phyloP scores from a whole-genome alignment of 2,329 filamentous ascomycete genomes.

The Aspergillus hortae region DNA sequence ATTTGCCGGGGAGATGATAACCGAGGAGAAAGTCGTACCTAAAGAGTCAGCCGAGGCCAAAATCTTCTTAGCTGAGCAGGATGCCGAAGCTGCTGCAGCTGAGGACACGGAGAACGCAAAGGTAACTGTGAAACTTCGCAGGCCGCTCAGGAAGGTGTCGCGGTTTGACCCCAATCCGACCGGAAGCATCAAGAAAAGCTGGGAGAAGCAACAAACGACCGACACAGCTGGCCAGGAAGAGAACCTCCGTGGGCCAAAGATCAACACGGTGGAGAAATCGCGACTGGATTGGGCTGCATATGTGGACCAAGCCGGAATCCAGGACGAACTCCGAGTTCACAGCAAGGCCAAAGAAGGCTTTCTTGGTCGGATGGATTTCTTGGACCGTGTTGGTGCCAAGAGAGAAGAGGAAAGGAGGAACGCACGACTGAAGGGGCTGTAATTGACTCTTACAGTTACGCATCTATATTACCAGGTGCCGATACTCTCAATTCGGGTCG shows the following conservation, averaged over 20 bases:
- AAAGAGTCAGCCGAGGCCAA: conserved; percentile 54
- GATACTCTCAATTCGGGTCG: no score
- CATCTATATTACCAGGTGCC: background rate
- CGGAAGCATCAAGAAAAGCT: conserved; percentile 42
- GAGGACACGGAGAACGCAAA: conserved; percentile 17
- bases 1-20: conserved; percentile 54
- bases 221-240: conserved; percentile 22
- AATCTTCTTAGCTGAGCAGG: conserved; percentile 45
- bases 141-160: conserved; percentile 42
- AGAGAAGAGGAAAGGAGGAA: conserved; percentile 55
- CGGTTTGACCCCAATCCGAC: conserved; percentile 46
- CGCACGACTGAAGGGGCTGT: conserved; percentile 45
- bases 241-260: conserved; percentile 51
- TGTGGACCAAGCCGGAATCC: conserved; percentile 59
- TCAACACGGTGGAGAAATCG: conserved; percentile 65
- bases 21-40: conserved; percentile 52
- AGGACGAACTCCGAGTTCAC: conserved; percentile 59
- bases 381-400: conserved; percentile 55
- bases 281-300: conserved; percentile 63
- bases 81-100: conserved; percentile 5
- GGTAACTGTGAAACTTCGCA: conserved; percentile 26
- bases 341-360: conserved; percentile 62
- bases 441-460: conserved; percentile 1
- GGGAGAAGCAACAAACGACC: conserved; percentile 36
- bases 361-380: conserved; percentile 59